phyloP scores from a whole-genome alignment of 1,139 yeast species.

The Kodamaea alishanica region DNA sequence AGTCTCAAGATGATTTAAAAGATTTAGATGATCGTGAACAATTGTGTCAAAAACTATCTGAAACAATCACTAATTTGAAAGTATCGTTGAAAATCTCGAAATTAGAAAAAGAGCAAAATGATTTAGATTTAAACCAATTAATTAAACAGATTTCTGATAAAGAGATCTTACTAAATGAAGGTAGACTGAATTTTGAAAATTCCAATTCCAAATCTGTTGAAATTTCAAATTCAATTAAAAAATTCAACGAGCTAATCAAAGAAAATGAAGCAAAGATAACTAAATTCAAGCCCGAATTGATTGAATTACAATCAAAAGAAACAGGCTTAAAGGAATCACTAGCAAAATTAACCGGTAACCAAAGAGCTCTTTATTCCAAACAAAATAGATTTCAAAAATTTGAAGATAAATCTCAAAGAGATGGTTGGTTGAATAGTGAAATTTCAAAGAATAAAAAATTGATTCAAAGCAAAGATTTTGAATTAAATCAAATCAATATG shows the following conservation, averaged over 20 bases:
- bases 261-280: constrained; percentile 23
- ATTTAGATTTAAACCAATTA: constrained; percentile 48
- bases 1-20: constrained; percentile 41
- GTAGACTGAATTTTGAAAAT: constrained; percentile 17
- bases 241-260: constrained; percentile 19
- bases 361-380: constrained; percentile 66
- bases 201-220: constrained; percentile 17
- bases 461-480: constrained; percentile 22
- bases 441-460: constrained; percentile 21
- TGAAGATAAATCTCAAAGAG: constrained; percentile 53
- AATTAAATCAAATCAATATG: constrained; percentile 19
- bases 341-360: constrained; percentile 46
- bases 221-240: constrained; percentile 13
- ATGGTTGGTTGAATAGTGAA: constrained; percentile 57
- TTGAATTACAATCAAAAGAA: constrained; percentile 41
- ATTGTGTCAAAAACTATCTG: constrained; percentile 44
- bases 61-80: constrained; percentile 40
- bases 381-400: constrained; percentile 70
- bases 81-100: constrained; percentile 37
- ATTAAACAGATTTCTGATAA: constrained; percentile 39
- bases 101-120: constrained; percentile 51
- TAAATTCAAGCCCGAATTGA: constrained; percentile 40
- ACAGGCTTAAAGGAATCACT: constrained; percentile 36
- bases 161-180: constrained; percentile 35
- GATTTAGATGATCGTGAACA: constrained; percentile 48